Base-by-base conservation (phyloP, 2,329 filamentous ascomycete genomes). In the Trichoderma pleuroti region DNA sequence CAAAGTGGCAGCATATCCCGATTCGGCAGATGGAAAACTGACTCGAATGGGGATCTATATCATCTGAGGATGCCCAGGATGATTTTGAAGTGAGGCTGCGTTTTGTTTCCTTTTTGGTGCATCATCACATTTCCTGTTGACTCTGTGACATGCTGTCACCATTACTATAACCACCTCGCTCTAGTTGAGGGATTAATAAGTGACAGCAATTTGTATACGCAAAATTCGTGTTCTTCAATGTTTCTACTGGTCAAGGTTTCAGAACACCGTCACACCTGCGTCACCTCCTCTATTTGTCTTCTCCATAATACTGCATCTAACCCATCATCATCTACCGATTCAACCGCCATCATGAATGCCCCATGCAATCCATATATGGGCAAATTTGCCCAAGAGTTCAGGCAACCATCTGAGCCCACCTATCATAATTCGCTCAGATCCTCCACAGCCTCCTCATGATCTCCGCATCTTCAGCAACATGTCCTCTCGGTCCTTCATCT, bases 1-100 rank as follows among this genome's bases (percentile, higher is more conserved):
- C 56, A 68, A 68, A 49, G 28, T 21, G 65, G 65, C 28, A 52
- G 39, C 65, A 68, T 52, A 68, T 28, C 28, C 65, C 65, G 65
- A 16, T 1, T 36, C 39, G 56, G 36, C 36, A 60, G 54, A 52
- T 61, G 21, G 28, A 28, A 59, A n/a, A 49, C 12, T 49, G 42
- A 32, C 16, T 66, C n/a, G 21, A 18, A 21, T 11, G 21, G 34
- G 18, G 32, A 12, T 32, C 8, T 39, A 30, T 24, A 39, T 57
- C 18, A 11, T 57, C 21, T 65, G 21, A n/a, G 3, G 36, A 21
- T 49, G 8, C 11, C 21, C n/a, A 18, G 5, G 16, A 34, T n/a
- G 18, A 8, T 32, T 42, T 12, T 49, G 39, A 30, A 3, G 11
- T 10, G 16, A 21, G 5, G 16, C 24, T 42, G 24, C 49, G 21